Evolutionary conservation across 2,329 filamentous ascomycete species (phyloP).

Genomic region (Beauveria sp.): DNA sequence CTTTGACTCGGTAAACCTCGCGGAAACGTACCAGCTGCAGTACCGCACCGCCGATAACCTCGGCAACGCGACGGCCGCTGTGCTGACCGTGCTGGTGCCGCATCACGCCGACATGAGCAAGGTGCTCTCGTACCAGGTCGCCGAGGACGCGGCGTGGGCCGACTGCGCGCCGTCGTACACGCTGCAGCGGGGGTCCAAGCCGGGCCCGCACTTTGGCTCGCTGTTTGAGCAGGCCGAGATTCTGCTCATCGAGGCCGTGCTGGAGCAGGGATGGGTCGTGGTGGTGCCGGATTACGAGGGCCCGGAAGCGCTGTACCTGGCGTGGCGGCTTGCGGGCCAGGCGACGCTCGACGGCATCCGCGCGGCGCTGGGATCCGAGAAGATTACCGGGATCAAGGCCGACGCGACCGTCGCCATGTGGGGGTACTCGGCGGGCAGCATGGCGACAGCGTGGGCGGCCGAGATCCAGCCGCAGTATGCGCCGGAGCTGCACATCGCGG

Average conservation of each 20-base stretch:
- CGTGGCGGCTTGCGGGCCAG: constrained; percentile 32
- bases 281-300: constrained; percentile 40
- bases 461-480: constrained; percentile 20
- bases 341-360: constrained; percentile 37
- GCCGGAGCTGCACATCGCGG: constrained; percentile 17
- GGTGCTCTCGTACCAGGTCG: constrained; percentile 35
- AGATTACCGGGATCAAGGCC: constrained; percentile 22
- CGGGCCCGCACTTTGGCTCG: constrained; percentile 28
- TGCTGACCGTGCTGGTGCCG: constrained; percentile 32
- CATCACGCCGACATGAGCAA: constrained; percentile 19
- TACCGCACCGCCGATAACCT: constrained; percentile 31
- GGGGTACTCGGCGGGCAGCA: constrained; percentile 24
- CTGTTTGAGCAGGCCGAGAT: constrained; percentile 19
- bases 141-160: constrained; percentile 30
- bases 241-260: constrained; percentile 18
- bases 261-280: constrained; percentile 38
- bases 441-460: constrained; percentile 18
- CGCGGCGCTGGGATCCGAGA: constrained; percentile 25
- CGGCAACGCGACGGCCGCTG: constrained; percentile 27
- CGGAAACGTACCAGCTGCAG: constrained; percentile 25
- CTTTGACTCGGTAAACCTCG: constrained; percentile 15
- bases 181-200: constrained; percentile 14
- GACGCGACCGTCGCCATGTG: constrained; percentile 35
- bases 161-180: constrained; percentile 24
- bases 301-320: constrained; percentile 33